Base-by-base conservation (phyloP, 2,329 filamentous ascomycete species). In the Botrytis byssoidea region DNA sequence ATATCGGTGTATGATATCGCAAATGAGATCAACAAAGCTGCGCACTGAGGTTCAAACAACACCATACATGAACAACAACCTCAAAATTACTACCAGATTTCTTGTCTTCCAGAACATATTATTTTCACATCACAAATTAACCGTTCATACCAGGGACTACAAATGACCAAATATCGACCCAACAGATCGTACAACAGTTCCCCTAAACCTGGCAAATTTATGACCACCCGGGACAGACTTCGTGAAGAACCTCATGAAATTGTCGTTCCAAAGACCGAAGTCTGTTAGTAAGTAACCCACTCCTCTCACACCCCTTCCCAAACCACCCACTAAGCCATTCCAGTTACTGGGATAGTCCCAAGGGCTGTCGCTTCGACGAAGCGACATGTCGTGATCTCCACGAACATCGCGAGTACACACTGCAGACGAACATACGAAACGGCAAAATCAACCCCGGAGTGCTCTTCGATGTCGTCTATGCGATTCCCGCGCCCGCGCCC, bases 311-410 rank as follows among this genome's bases (percentile, higher is more conserved):
- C 35, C 20, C 8, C 22, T 22, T 32, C 37, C 44, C 20, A 22
- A 25, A 16, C n/a, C 9, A 12, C 37, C 20, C 40, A n/a, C 71
- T 73, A 46, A 71, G 25, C 22, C 7, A 59, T 48, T 22, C n/a
- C 32, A 77, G 77, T 70, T 76, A 72, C 32, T 77, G 77, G 71
- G 75, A 74, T 1, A 63, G 70, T 7, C 73, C 73, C 40, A 76
- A 75, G 60, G 68, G 59, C 4, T 80, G 79, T 46, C 77, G 78
- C n/a, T 80, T 78, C 73, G 76, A 72, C 0, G 76, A 75, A 29
- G 77, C 77, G 67, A 77, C 79, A 74, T 80, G 79, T 63, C 74
- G 77, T 2, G 74, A 79, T 59, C 72, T 79, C 4, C 78, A 79
- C 63, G 74, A 70, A n/a, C 48, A 70, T 10, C 65, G 65, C 29